Evolutionary conservation across 495 filamentous ascomycete genomes (phyloP).

Genomic region (Aspergillus sparsus): DNA sequence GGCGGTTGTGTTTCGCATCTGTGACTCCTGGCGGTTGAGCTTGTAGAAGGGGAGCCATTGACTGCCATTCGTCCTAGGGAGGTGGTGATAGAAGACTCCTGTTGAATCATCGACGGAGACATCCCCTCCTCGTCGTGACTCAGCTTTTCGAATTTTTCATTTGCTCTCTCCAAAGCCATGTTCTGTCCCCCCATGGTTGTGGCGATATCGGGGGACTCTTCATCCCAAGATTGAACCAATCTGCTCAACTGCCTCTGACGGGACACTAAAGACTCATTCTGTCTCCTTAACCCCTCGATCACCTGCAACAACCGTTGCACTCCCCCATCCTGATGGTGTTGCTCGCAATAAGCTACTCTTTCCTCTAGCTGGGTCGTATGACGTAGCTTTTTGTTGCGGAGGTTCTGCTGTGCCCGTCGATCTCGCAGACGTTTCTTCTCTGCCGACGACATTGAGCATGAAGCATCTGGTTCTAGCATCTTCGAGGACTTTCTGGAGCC

Average conservation of each 20-base stretch:
- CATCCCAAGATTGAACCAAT: conserved; percentile 29
- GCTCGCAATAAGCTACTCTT: conserved; percentile 22
- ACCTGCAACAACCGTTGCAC: conserved; percentile 24
- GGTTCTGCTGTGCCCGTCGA: conserved; percentile 32
- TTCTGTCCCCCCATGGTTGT: background rate
- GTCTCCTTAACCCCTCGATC: conserved; percentile 25
- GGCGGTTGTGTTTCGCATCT: no score
- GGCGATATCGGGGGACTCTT: background rate
- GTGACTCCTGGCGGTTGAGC: no score
- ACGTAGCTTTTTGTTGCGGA: conserved; percentile 30
- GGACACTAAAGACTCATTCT: conserved; percentile 28
- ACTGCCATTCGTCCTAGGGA: no score
- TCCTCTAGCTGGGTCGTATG: conserved; percentile 26
- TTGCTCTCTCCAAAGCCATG: background rate
- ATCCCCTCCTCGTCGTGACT: no score
- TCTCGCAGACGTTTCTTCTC: conserved; percentile 35
- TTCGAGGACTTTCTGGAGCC: no score
- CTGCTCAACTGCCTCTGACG: conserved; percentile 22
- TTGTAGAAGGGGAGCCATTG: no score
- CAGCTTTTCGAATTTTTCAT: no score
- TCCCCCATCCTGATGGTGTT: conserved; percentile 26
- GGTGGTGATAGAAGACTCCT: no score
- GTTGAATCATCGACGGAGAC: no score
- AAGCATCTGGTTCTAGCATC: background rate
- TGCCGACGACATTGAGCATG: conserved; percentile 10